Evolutionary conservation across 768 basidiomycete genomes (phyloP), one percentile per base, ranked within the genome.

Genomic region (Sarcomyxa edulis): DNA sequence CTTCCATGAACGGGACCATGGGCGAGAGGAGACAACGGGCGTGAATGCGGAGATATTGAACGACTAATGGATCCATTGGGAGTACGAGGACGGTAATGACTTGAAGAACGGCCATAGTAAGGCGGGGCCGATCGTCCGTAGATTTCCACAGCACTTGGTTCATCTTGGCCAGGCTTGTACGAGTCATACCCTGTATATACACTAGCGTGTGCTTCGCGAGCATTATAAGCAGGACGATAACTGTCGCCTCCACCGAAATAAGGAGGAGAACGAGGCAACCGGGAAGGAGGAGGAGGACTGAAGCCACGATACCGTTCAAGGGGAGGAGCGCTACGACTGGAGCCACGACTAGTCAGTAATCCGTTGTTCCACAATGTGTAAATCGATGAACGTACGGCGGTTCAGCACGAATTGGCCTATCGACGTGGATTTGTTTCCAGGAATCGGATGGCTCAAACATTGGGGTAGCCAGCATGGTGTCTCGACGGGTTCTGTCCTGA

Each of bases 381-480:
- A 42, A 26, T 38, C 47, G 40, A 40, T 32, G n/a, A 53, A 53
- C 47, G 52, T 33, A 65, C 63, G 52, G 69, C 71, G 47, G 51
- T 47, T 69, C 74, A 32, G 56, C 52, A 46, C 68, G 62, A 24
- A 35, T 21, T 21, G 64, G 52, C 48, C 68, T 66, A 49, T 78
- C 74, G 34, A 50, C 50, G 48, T 76, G 76, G 7, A 61, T 58
- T 46, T 81, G 74, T 52, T 79, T 83, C 84, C 85, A 86, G 22
- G 65, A 59, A 14, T 82, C 78, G 23, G 81, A 82, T 22, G 84
- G 82, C 52, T 87, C 85, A 51, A 86, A 78, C 66, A 78, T 74
- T 43, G 72, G 35, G 22, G 56, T 54, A 19, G 64, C 60, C 36
- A 58, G 46, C 35, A n/a, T n/a, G n/a, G 51, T 58, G 31, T 67